Base-by-base conservation (phyloP, 2,329 filamentous ascomycete genomes). In the Rachicladosporium sp. region DNA sequence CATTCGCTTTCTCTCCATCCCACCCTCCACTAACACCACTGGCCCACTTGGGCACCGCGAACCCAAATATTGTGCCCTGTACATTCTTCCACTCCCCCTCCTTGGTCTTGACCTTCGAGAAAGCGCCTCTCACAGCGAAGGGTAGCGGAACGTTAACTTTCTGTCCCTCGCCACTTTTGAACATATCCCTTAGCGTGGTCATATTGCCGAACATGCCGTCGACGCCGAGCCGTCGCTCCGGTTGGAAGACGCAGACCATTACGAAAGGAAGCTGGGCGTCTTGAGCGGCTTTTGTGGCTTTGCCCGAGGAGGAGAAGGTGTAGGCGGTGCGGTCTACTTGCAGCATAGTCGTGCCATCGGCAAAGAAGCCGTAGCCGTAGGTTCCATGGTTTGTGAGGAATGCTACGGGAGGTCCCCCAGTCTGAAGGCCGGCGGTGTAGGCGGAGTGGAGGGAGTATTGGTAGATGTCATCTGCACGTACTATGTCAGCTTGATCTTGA, bases 391-490 rank as follows among this genome's bases (percentile, higher is more conserved):
- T 7, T 8, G 34, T 12, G 8, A 41, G 39, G 21, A 33, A 31
- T 11, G 35, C 33, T 30, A 41, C 31, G 11, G 36, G 36, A n/a
- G 29, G 36, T 5, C 35, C 35, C 6, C 33, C n/a, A 11, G 12
- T 12, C 10, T 15, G 9, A 3, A 27, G 30, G 6, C 35, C 39
- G 15, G 15, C 30, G 23, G n/a, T 10, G 21, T 37, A 41, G 11
- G 39, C 35, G 13, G 21, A 13, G 34, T 37, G 34, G 12, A 36
- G 21, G 21, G 39, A 41, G 39, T 37, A 41, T 36, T 41, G 39
- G 31, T 41, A 37, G 12, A 41, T 23, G 35, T 35, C 36, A 27
- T 41, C 39, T 41, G 29, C 13, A 5, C 3, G 35, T 8, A 10
- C 21, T 23, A 6, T 4, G 21, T 23, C 21, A 23, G 21, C 6